Conservation (phyloP, 805 yeast genomes). For the Suhomyces faveliae region DNA sequence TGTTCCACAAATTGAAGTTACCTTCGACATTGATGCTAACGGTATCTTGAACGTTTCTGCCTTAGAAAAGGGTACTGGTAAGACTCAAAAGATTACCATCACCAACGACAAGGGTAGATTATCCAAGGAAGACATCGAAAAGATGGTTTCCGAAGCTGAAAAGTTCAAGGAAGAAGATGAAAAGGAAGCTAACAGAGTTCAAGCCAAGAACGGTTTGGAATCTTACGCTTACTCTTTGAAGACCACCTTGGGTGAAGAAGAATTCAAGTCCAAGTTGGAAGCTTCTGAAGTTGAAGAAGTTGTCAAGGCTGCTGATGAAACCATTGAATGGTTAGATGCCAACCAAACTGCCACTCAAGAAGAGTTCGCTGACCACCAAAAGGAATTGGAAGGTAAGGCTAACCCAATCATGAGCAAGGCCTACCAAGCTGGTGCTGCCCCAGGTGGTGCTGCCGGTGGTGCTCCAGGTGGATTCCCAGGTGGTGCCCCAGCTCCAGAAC, state of each 20-base stretch:
- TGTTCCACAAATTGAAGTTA: constrained; percentile 96
- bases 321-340: constrained; percentile 88
- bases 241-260: constrained; percentile 60
- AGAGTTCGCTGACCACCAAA: constrained; percentile 89
- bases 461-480: constrained; percentile 17
- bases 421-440: constrained; percentile 90
- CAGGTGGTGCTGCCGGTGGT: constrained; percentile 58
- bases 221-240: constrained; percentile 92
- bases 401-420: constrained; percentile 97
- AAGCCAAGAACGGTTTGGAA: constrained; percentile 93
- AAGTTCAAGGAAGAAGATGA: constrained; percentile 96
- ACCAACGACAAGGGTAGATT: constrained; percentile 99
- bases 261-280: constrained; percentile 44
- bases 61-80: constrained; percentile 97
- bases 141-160: constrained; percentile 97
- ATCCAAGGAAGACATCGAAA: constrained; percentile 95
- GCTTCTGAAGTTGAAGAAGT: constrained; percentile 67
- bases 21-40: constrained; percentile 95
- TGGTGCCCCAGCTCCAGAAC: constrained; percentile 25
- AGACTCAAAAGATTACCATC: constrained; percentile 93
- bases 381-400: constrained; percentile 92
- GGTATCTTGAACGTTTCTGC: constrained; percentile 97
- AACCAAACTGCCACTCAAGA: constrained; percentile 91
- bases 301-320: constrained; percentile 77
- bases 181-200: constrained; percentile 88